phyloP scores from a whole-genome alignment of 2,329 filamentous ascomycete genomes.

The Ascochyta viciae-villosae region DNA sequence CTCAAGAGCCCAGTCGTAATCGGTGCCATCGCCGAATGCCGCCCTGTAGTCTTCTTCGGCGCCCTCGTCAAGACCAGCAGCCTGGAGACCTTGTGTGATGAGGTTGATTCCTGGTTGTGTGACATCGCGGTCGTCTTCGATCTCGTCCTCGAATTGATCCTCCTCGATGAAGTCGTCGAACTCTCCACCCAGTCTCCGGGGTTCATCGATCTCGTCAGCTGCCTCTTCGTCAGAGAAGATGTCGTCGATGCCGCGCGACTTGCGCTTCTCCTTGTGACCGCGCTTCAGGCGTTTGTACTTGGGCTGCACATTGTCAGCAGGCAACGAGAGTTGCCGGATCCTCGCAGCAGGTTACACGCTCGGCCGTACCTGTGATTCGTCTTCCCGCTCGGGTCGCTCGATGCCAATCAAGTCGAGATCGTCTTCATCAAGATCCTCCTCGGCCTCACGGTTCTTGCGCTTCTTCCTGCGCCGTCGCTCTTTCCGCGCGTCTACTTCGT shows the following conservation, averaged over 20 bases:
- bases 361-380: conserved; percentile 69
- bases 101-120: conserved; percentile 78
- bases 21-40: conserved; percentile 93
- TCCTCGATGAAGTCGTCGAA: conserved; percentile 89
- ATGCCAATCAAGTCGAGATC: conserved; percentile 95
- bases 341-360: not conserved
- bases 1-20: conserved; percentile 93
- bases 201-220: conserved; percentile 59
- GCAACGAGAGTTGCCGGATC: not conserved
- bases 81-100: conserved; percentile 74
- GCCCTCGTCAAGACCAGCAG: conserved; percentile 86
- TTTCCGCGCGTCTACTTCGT: conserved; percentile 66
- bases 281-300: conserved; percentile 98
- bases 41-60: conserved; percentile 94
- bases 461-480: conserved; percentile 74
- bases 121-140: conserved; percentile 85
- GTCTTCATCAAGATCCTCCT: conserved; percentile 87
- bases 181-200: conserved; percentile 45
- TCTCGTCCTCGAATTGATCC: conserved; percentile 80
- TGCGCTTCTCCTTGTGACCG: conserved; percentile 75
- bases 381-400: conserved; percentile 68
- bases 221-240: conserved; percentile 98
- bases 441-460: conserved; percentile 78
- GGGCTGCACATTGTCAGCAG: conserved; percentile 60
- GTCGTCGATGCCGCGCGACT: conserved; percentile 78